Evolutionary conservation across 495 filamentous ascomycete species (phyloP).

Genomic region (Neurospora terricola): DNA sequence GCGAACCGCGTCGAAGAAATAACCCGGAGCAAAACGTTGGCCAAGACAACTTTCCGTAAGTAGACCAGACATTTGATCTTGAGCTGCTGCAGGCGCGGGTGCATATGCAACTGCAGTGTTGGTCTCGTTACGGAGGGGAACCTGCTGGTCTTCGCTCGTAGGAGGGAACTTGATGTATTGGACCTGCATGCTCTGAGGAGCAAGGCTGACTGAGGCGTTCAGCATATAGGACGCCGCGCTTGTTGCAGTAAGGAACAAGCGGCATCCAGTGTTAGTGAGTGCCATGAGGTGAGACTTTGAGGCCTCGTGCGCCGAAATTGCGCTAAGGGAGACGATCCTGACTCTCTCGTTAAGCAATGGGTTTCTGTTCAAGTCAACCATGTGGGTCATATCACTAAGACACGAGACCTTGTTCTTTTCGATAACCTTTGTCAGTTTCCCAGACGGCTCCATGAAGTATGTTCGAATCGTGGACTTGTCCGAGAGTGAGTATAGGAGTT

Average conservation of each 20-base stretch:
- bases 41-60: slow-evolving; percentile 25
- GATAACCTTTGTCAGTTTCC: slow-evolving; percentile 42
- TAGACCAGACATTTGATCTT: neutral
- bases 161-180: slow-evolving; percentile 89
- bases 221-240: slow-evolving; percentile 61
- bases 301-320: slow-evolving; percentile 72
- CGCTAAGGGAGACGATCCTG: slow-evolving; percentile 70
- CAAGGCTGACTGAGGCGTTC: slow-evolving; percentile 43
- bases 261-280: slow-evolving; percentile 79
- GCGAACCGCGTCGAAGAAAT: slow-evolving; percentile 73
- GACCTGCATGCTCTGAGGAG: slow-evolving; percentile 93
- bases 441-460: slow-evolving; percentile 59
- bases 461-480: slow-evolving; percentile 73
- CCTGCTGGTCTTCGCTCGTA: slow-evolving; percentile 10
- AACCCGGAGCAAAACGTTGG: slow-evolving; percentile 72
- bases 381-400: slow-evolving; percentile 62
- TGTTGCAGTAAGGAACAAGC: slow-evolving; percentile 86
- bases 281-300: slow-evolving; percentile 81
- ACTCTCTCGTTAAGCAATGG: slow-evolving; percentile 58
- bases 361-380: slow-evolving; percentile 47
- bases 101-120: slow-evolving; percentile 16
- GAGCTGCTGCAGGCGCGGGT: neutral
- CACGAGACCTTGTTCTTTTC: slow-evolving; percentile 45
- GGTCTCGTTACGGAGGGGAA: slow-evolving; percentile 14
- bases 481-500: slow-evolving; percentile 83